A percentile compares a stretch with the other conserved stretches of the same genome.
These are phyloP conservation scores for Coniferiporia sulphurascens DNA, from an alignment of 1,284 basidiomycete species.

Conservation along the genomic window DNA sequence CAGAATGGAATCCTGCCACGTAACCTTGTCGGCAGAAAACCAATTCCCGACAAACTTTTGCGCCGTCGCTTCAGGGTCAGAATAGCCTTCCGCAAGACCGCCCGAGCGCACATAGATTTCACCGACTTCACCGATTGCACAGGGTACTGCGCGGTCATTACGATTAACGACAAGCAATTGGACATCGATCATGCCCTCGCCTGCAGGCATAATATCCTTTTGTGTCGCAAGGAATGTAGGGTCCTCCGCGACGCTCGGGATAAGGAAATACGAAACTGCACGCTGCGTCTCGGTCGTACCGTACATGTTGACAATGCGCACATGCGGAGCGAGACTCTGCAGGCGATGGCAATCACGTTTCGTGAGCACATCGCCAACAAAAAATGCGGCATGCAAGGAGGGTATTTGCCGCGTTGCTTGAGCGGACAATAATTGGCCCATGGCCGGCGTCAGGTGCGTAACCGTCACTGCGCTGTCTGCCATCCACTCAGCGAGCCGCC, in stretches of 20 bases:
- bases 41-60: constrained; percentile 94
- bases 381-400: constrained; percentile 88
- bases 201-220: constrained; percentile 98
- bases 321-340: constrained; percentile 90
- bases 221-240: constrained; percentile 89
- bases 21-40: constrained; percentile 59
- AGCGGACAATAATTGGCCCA: constrained; percentile 98
- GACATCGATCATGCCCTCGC: constrained; percentile 96
- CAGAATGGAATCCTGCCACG: constrained; percentile 66
- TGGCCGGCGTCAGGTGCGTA: constrained; percentile 96
- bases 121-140: constrained; percentile 94
- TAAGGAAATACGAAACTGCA: constrained; percentile 95
- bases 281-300: constrained; percentile 99
- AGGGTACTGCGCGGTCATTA: constrained; percentile 83
- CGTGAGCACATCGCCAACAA: constrained; percentile 98
- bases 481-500: constrained; percentile 98
- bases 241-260: constrained; percentile 83
- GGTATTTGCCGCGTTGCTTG: constrained; percentile 91
- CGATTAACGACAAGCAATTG: constrained; percentile 97
- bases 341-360: constrained; percentile 97
- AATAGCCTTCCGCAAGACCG: constrained; percentile 94
- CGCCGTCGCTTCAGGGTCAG: constrained; percentile 77
- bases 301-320: constrained; percentile 99
- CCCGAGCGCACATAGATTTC: constrained; percentile 99
- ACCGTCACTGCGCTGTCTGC: constrained; percentile 85